Evolutionary conservation across 805 yeast species (phyloP), one percentile per base, ranked within the genome.

Genomic region (Cyberlindnera americana): DNA sequence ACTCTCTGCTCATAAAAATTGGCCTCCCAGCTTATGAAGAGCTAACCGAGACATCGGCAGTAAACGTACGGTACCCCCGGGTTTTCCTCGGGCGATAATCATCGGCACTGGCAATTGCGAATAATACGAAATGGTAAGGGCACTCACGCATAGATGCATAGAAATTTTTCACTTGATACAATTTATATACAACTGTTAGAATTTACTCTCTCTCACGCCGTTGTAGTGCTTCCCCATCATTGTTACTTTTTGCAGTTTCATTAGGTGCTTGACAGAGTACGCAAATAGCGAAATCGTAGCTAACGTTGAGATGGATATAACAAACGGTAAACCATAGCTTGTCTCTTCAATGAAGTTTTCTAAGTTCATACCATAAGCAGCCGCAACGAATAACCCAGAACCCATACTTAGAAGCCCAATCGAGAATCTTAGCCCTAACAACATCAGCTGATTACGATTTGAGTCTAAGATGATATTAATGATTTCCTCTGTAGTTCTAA

Each of bases 311-410:
- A 61, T 15, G 1, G 53, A 45, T 1, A 70, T 59, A 6, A 81
- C 73, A 1, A 78, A 58, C 4, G 60, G 57, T 56, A 88, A 85
- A 23, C 96, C 96, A 47, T 73, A 71, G 40, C 75, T 73, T 2
- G 79, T 66, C 41, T 89, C 95, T 59, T 93, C 99, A 17, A 93
- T 81, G 56, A 85, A 89, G 62, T 91, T 93, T 55, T 84, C 87
- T 59, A 93, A 67, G 62, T 93, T 93, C 99, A 93, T 93, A 25
- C 99, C 99, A 61, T 90, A 93, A 10, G 88, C 66, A 0, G 96
- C 83, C 2, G 95, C 93, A 13, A 87, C 59, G 49, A 85, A 86
- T 33, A 95, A 66, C 1, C 93, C 83, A 13, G 81, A 75, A 2
- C 95, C 95, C 54, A 90, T 67, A 4, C 95, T 82, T 25, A 93